These are phyloP conservation scores for Leccinum subrobustum DNA, from an alignment of 1,284 basidiomycete species.

Conservation along the genomic window DNA sequence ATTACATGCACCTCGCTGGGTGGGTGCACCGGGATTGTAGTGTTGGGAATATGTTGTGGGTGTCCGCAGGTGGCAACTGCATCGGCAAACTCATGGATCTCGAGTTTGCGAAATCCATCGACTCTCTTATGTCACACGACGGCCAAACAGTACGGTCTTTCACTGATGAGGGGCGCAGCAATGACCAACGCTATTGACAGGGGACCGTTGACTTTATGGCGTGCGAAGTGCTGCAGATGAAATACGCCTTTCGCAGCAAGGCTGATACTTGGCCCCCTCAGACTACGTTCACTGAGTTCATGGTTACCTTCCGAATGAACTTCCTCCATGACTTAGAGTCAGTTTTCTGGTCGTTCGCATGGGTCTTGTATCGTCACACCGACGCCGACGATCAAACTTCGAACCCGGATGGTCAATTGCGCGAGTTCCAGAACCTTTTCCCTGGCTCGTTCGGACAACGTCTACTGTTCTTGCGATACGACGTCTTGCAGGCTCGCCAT, in stretches of 20 bases:
- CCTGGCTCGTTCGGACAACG: neutral
- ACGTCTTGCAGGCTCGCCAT: too few species aligned
- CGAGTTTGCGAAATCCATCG: slow-evolving; percentile 8
- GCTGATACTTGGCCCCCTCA: too few species aligned
- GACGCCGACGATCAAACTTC: neutral
- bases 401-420: neutral
- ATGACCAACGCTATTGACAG: neutral
- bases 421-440: neutral
- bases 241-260: neutral
- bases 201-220: too few species aligned
- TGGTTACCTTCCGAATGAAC: slow-evolving; percentile 1
- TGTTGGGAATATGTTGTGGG: neutral
- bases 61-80: neutral
- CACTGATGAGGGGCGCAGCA: neutral
- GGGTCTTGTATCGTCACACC: slow-evolving; percentile 8
- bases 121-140: neutral
- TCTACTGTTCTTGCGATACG: neutral
- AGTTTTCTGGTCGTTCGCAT: slow-evolving; percentile 7
- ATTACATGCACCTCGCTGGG: neutral
- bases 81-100: slow-evolving; percentile 8
- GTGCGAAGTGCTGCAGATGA: slow-evolving; percentile 3
- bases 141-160: slow-evolving; percentile 3
- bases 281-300: too few species aligned
- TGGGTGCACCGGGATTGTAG: slow-evolving; percentile 19
- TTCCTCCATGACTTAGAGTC: slow-evolving; percentile 13